Base-by-base conservation (phyloP, 305 asterid species). In the Rubia peregrina region DNA sequence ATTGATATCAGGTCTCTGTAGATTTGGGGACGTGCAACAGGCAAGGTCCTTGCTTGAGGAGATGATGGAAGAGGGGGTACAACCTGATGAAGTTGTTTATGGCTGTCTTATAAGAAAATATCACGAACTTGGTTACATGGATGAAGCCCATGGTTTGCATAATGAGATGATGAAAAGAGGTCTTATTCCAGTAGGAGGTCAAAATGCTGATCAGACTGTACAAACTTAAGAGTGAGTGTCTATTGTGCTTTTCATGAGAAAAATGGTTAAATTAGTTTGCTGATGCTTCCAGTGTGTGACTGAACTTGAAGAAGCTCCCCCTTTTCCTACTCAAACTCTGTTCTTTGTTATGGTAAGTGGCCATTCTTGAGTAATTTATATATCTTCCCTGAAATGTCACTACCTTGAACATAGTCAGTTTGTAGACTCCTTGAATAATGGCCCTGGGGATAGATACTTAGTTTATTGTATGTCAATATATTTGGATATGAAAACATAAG, bases 51-150 rank as follows among this genome's bases (percentile, higher is more conserved):
- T 86, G 68, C 82, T 90, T 77, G 80, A 79, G 74, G 90, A 90
- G 85, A 92, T 92, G 98, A 86, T 84, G 77, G 87, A 71, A 66
- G 84, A 87, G 62, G 98, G 93, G 64, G 76, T 92, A 56, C 73
- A 78, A 71, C 93, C 93, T 40, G 97, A 92, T 80, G 89, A 78
- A 76, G 82, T 90, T 75, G 85, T 87, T 73, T 89, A 83, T 83
- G 80, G 82, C 74, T 87, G 96, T 80, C 90, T 92, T 36, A 71
- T 92, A 26, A 85, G 83, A 22, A 90, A 85, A 81, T 88, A 83
- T 83, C 77, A 73, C 7, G 92, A 87, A 81, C 79, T 79, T 56
- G 96, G 96, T 49, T 67, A 85, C 51, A 53, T 68, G 53, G 85
- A 85, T 78, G 96, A 86, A 78, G 96, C 83, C 66, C 85, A 83